phyloP scores from a whole-genome alignment of 2,329 filamentous ascomycete species.

The Penicillium vulpinum region DNA sequence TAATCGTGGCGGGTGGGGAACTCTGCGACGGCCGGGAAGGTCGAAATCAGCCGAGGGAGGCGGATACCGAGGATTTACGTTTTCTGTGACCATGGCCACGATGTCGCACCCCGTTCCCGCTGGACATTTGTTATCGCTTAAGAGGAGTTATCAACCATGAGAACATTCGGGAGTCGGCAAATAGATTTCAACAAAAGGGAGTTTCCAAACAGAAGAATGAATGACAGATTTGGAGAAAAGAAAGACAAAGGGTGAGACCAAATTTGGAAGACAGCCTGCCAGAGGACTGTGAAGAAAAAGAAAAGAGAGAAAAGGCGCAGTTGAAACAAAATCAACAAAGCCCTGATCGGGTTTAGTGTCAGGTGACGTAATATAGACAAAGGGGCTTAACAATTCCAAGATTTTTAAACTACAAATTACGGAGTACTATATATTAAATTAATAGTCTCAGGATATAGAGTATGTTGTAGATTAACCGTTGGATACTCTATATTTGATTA shows the following conservation, averaged over 20 bases:
- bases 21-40: constrained; percentile 32
- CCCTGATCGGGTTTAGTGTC: constrained; percentile 15
- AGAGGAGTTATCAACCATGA: constrained; percentile 11
- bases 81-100: constrained; percentile 49
- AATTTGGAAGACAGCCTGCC: constrained; percentile 13
- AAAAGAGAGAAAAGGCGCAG: constrained; percentile 12
- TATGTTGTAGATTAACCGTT: not conserved
- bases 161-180: not conserved
- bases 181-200: constrained; percentile 1
- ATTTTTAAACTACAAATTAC: not conserved
- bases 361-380: constrained; percentile 15
- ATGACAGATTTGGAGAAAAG: constrained; percentile 5
- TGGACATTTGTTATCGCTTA: constrained; percentile 43
- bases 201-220: not conserved
- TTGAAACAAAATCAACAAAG: constrained; percentile 17
- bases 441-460: not conserved
- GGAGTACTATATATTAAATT: not conserved
- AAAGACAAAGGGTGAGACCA: constrained; percentile 11
- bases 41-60: constrained; percentile 33
- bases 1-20: constrained; percentile 31
- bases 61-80: constrained; percentile 39
- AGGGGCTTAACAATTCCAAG: constrained; percentile 1
- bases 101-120: constrained; percentile 35
- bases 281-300: constrained; percentile 13
- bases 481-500: not conserved